phyloP scores from a whole-genome alignment of 352 stramenopile genomes.

The Blastocystis hominis region DNA sequence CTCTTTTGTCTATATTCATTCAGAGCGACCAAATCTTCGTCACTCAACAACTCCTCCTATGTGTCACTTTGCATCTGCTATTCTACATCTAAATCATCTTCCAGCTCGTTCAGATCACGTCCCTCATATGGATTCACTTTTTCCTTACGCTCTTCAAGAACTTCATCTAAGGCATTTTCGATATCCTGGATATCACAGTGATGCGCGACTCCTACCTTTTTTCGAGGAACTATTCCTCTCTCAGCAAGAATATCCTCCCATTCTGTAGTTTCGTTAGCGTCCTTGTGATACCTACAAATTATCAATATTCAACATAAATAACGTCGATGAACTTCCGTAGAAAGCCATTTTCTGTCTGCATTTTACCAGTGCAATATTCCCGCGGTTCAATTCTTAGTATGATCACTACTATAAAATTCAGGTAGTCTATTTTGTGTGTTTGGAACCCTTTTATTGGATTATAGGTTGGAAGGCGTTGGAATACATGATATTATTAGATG shows the following conservation, averaged over 20 bases:
- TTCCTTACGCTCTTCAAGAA: constrained; percentile 44
- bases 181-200: neutral
- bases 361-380: neutral
- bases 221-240: constrained; percentile 35
- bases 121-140: constrained; percentile 58
- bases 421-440: neutral
- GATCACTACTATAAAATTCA: neutral
- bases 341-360: constrained; percentile 27
- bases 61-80: constrained; percentile 1
- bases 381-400: neutral
- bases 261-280: constrained; percentile 51
- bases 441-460: neutral
- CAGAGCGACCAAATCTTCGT: constrained; percentile 51
- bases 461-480: neutral
- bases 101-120: constrained; percentile 62
- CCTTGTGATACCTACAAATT: constrained; percentile 51
- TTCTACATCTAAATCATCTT: constrained; percentile 62
- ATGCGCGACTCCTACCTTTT: neutral
- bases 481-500: neutral
- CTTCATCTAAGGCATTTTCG: constrained; percentile 53
- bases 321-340: constrained; percentile 54
- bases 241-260: constrained; percentile 57
- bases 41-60: constrained; percentile 56
- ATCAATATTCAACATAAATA: neutral
- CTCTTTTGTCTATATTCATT: constrained; percentile 59